Conservation (phyloP, 2,329 filamentous ascomycete species). For the Metarhizium anisopliae region DNA sequence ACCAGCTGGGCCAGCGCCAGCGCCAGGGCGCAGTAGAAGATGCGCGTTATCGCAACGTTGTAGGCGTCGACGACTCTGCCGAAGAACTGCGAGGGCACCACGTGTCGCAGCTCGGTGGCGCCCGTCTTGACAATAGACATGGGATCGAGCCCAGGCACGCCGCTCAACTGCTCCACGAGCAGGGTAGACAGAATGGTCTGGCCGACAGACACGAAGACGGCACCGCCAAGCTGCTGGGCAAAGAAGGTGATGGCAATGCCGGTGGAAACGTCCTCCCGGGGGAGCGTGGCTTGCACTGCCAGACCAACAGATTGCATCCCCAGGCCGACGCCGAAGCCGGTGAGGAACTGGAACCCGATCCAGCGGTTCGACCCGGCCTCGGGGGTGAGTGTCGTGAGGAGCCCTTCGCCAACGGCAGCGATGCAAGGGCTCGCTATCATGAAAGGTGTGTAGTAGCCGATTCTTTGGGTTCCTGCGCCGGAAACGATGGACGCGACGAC, state of each 20-base stretch:
- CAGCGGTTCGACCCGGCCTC: constrained; percentile 39
- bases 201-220: constrained; percentile 48
- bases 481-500: constrained; percentile 41
- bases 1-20: constrained; percentile 47
- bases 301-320: constrained; percentile 50
- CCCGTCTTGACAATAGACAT: constrained; percentile 35
- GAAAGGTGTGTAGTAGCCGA: constrained; percentile 52
- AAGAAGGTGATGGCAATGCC: constrained; percentile 48
- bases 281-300: constrained; percentile 46
- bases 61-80: constrained; percentile 51
- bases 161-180: constrained; percentile 28
- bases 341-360: constrained; percentile 51
- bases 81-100: constrained; percentile 41
- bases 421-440: constrained; percentile 44
- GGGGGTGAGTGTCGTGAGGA: constrained; percentile 46
- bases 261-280: constrained; percentile 41
- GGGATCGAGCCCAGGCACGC: constrained; percentile 34
- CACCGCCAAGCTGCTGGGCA: constrained; percentile 49
- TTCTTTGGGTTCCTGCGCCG: constrained; percentile 38
- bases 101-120: constrained; percentile 49
- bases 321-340: constrained; percentile 47
- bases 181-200: constrained; percentile 43
- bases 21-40: constrained; percentile 54
- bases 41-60: constrained; percentile 52
- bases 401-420: constrained; percentile 43